Conservation (phyloP, 2,329 filamentous ascomycete species). For the Cercospora zeae-maydis region DNA sequence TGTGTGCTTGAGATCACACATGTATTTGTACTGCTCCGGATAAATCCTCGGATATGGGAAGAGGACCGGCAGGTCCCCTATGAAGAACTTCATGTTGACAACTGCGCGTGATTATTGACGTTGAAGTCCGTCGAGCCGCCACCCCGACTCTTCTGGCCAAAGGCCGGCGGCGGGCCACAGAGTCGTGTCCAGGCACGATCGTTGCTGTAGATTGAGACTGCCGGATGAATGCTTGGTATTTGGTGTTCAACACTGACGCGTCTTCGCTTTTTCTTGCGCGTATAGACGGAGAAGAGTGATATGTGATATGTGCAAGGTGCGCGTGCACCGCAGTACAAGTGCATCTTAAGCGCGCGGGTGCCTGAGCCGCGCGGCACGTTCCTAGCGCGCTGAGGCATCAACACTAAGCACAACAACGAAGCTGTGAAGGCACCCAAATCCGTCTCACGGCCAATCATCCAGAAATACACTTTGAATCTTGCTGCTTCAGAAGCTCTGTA, state of each 20-base stretch:
- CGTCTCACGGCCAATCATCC: too few species aligned
- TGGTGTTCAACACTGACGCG: neutral
- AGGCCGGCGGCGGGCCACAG: neutral
- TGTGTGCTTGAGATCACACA: conserved; percentile 82
- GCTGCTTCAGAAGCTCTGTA: too few species aligned
- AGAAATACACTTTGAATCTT: too few species aligned
- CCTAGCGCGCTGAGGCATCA: neutral
- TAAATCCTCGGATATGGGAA: conserved; percentile 75
- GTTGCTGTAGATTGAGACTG: neutral
- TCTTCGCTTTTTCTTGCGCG: neutral
- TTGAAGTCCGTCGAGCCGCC: neutral
- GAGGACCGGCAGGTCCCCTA: conserved; percentile 68
- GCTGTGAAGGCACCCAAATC: too few species aligned
- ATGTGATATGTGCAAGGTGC: neutral
- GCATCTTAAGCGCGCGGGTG: neutral
- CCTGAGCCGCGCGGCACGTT: neutral
- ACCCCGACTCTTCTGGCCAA: neutral
- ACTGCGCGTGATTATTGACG: neutral
- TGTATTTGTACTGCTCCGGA: conserved; percentile 73
- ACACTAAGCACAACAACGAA: too few species aligned
- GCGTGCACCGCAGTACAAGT: neutral
- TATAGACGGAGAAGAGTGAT: neutral
- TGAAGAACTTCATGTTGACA: conserved; percentile 71
- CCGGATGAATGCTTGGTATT: neutral
- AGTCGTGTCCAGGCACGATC: neutral